Percentiles rank a stretch among this genome's conserved stretches.
Evolutionary conservation across 148 eudicot genomes (phyloP).

Genomic region (Dianthus caryophyllus): DNA sequence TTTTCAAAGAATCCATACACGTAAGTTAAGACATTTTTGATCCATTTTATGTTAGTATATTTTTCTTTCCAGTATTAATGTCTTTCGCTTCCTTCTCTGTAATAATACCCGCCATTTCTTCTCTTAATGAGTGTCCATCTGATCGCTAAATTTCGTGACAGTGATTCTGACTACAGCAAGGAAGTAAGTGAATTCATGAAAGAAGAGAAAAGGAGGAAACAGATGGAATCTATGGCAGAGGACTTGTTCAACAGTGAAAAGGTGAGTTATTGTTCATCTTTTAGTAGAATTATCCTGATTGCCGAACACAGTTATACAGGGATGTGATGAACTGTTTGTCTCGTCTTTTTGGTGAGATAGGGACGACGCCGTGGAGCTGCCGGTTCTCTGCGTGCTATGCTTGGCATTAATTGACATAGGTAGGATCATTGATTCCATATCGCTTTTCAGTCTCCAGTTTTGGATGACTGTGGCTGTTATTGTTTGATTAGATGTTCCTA

Average conservation of each 20-base stretch:
- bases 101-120: not conserved
- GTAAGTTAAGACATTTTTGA: constrained; percentile 34
- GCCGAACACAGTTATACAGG: not conserved
- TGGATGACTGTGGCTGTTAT: not conserved
- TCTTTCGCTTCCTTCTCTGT: not conserved
- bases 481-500: not conserved
- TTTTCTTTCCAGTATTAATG: not conserved
- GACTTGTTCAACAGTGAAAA: constrained; percentile 74
- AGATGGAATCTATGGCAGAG: constrained; percentile 91
- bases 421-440: constrained; percentile 6
- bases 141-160: constrained; percentile 22
- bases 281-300: not conserved
- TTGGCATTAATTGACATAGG: constrained; percentile 44
- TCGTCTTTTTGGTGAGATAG: constrained; percentile 27
- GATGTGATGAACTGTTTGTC: not conserved
- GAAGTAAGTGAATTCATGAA: constrained; percentile 55
- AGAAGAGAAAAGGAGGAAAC: constrained; percentile 84
- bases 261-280: constrained; percentile 34
- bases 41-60: constrained; percentile 5
- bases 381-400: constrained; percentile 52
- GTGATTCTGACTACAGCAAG: constrained; percentile 72
- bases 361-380: constrained; percentile 51
- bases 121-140: not conserved
- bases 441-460: not conserved
- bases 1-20: constrained; percentile 71